Evolutionary conservation across 371 early-diverging fungal species (phyloP).

Genomic region (Dichotomocladium elegans): DNA sequence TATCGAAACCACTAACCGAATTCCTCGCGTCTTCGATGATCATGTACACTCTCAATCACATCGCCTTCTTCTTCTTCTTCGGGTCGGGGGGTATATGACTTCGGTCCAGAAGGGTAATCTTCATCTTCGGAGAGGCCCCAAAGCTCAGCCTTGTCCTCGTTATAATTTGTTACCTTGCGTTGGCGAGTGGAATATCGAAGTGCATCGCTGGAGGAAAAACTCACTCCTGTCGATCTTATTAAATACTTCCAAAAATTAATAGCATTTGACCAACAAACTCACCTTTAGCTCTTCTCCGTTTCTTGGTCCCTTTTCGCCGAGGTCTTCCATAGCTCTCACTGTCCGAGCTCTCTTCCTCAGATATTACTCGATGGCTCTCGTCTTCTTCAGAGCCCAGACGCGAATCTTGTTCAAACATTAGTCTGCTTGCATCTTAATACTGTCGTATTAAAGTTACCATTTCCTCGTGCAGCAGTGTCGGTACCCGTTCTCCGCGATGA

Average conservation of each 20-base stretch:
- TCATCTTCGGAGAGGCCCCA: conserved; percentile 47
- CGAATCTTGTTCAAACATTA: too few species aligned
- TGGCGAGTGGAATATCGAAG: conserved; percentile 48
- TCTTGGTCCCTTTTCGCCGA: conserved; percentile 10
- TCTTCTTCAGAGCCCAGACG: too few species aligned
- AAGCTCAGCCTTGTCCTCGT: conserved; percentile 42
- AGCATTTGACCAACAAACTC: not conserved
- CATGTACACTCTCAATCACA: conserved; percentile 61
- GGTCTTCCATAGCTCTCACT: conserved; percentile 5
- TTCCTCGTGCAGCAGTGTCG: too few species aligned
- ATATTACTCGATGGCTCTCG: too few species aligned
- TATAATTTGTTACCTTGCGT: conserved; percentile 47
- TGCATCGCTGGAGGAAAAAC: conserved; percentile 29
- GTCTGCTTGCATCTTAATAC: too few species aligned
- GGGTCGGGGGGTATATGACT: conserved; percentile 15
- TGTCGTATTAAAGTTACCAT: too few species aligned
- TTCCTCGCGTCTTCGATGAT: conserved; percentile 41
- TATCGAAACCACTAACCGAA: conserved; percentile 13
- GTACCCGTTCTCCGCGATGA: too few species aligned
- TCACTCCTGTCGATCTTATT: not conserved
- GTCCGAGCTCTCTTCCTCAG: conserved; percentile 7
- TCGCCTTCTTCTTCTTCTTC: conserved; percentile 50
- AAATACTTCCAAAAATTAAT: not conserved
- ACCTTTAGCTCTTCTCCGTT: conserved; percentile 3
- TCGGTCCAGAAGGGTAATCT: not conserved